Conservation (phyloP, 2,329 filamentous ascomycete genomes). For the Colletotrichum neosansevieriae region DNA sequence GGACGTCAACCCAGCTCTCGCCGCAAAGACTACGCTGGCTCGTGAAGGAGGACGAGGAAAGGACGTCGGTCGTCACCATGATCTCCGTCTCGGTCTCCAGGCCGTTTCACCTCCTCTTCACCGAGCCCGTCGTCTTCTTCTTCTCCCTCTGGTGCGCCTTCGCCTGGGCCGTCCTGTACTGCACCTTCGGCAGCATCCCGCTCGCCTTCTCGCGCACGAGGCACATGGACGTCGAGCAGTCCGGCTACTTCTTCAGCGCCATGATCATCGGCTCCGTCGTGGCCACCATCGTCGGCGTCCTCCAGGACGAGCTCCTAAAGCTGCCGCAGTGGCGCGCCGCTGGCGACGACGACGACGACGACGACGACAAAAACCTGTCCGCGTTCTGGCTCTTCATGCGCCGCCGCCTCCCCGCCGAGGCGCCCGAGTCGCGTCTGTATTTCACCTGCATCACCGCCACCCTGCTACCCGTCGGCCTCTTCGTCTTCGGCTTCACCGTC, state of each 20-base stretch:
- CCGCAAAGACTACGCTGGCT: conserved; percentile 77
- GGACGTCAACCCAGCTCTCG: conserved; percentile 14
- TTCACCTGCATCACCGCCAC: conserved; percentile 83
- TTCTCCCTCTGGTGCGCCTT: conserved; percentile 94
- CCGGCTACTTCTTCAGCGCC: conserved; percentile 72
- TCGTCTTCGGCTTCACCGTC: conserved; percentile 82
- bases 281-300: conserved; percentile 76
- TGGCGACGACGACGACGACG: conserved; percentile 43
- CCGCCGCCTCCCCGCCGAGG: conserved; percentile 59
- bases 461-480: conserved; percentile 82
- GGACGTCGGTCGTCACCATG: conserved; percentile 75
- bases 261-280: conserved; percentile 74
- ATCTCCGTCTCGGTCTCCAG: conserved; percentile 80
- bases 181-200: conserved; percentile 85
- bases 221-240: conserved; percentile 74
- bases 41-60: conserved; percentile 82
- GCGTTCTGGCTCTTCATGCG: conserved; percentile 60
- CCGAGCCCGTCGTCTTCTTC: conserved; percentile 83
- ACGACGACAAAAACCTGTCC: conserved; percentile 40
- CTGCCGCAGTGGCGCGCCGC: conserved; percentile 53
- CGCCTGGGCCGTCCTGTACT: conserved; percentile 88
- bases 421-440: conserved; percentile 84
- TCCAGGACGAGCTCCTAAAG: conserved; percentile 76
- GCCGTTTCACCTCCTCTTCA: conserved; percentile 82
- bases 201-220: conserved; percentile 79